These are phyloP conservation scores for Solanum gracilifrons DNA, from an alignment of 257 asterid genomes.

Conservation along the genomic window DNA sequence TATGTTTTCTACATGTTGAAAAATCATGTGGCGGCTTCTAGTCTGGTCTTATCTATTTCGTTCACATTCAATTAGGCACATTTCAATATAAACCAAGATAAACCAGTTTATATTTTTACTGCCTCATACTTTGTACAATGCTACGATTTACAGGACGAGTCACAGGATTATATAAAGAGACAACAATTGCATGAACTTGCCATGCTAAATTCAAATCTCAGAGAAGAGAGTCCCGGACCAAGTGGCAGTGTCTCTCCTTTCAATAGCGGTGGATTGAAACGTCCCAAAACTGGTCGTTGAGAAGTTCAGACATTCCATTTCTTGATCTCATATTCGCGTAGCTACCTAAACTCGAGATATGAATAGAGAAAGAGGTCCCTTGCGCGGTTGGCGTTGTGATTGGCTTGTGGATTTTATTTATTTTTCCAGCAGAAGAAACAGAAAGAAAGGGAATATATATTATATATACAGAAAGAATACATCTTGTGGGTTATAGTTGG, in stretches of 20 bases:
- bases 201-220: slow-evolving; percentile 74
- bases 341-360: slow-evolving; percentile 1
- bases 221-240: slow-evolving; percentile 99
- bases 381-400: neutral
- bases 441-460: slow-evolving; percentile 6
- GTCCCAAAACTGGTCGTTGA: slow-evolving; percentile 90
- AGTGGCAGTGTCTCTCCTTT: slow-evolving; percentile 93
- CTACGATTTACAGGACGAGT: slow-evolving; percentile 58
- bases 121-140: neutral
- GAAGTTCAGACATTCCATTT: neutral
- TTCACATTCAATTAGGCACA: neutral
- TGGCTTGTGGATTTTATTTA: slow-evolving; percentile 17
- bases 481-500: slow-evolving; percentile 10
- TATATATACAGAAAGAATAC: neutral
- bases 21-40: neutral
- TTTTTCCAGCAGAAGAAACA: slow-evolving; percentile 18
- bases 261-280: slow-evolving; percentile 87
- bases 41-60: neutral
- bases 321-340: neutral
- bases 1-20: neutral
- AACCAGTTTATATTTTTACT: neutral
- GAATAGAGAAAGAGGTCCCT: slow-evolving; percentile 4
- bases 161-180: slow-evolving; percentile 83
- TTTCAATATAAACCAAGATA: neutral
- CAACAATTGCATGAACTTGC: slow-evolving; percentile 97